Evolutionary conservation across 2,329 filamentous ascomycete genomes (phyloP).

Genomic region (Chaetothyriales sp.): DNA sequence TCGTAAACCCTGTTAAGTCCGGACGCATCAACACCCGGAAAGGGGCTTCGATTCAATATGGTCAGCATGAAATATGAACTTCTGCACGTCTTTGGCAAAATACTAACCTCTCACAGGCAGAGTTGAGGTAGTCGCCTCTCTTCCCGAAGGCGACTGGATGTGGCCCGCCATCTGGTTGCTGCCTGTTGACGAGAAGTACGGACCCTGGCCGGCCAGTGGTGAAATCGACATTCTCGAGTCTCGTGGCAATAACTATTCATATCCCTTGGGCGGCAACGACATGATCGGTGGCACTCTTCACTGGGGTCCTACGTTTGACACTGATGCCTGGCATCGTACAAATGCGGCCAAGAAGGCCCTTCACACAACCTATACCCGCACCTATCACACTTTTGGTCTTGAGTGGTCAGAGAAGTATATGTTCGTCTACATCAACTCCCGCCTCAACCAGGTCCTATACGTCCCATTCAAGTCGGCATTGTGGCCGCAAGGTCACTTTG

Average conservation of each 20-base stretch:
- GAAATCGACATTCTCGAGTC: slow-evolving; percentile 74
- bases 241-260: slow-evolving; percentile 68
- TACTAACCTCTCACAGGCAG: slow-evolving; percentile 24
- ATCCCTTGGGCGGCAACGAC: slow-evolving; percentile 64
- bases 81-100: background rate
- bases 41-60: slow-evolving; percentile 59
- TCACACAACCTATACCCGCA: slow-evolving; percentile 55
- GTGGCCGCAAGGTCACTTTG: slow-evolving; percentile 55
- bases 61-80: slow-evolving; percentile 20
- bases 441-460: slow-evolving; percentile 66
- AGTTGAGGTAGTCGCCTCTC: slow-evolving; percentile 61
- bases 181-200: slow-evolving; percentile 57
- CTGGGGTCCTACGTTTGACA: slow-evolving; percentile 58
- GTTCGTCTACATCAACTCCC: slow-evolving; percentile 72
- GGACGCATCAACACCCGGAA: slow-evolving; percentile 63
- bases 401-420: slow-evolving; percentile 83
- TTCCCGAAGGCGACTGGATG: slow-evolving; percentile 69
- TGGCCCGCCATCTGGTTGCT: slow-evolving; percentile 92
- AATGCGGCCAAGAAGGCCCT: slow-evolving; percentile 62
- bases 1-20: slow-evolving; percentile 63
- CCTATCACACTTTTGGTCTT: slow-evolving; percentile 62
- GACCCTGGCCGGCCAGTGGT: slow-evolving; percentile 61
- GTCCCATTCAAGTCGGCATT: slow-evolving; percentile 55
- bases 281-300: slow-evolving; percentile 65
- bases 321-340: slow-evolving; percentile 71